Evolutionary conservation across 176 grass and related monocot genomes (phyloP).

Genomic region (Sorghum bicolor): DNA sequence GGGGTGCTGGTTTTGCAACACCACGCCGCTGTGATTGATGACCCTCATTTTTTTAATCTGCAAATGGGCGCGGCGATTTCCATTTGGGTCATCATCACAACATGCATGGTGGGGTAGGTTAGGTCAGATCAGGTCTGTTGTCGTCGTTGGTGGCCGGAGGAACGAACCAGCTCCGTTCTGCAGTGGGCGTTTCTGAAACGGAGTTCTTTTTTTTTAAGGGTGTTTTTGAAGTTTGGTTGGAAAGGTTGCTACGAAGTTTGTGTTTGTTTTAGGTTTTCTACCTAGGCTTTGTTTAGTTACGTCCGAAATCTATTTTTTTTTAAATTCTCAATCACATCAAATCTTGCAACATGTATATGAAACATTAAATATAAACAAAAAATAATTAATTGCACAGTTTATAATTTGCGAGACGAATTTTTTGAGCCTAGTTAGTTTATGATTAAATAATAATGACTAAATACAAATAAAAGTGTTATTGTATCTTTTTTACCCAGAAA

Average conservation of each 20-base stretch:
- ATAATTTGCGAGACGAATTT: too few species aligned
- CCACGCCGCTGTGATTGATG: background rate
- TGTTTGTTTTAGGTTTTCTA: background rate
- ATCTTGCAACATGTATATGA: too few species aligned
- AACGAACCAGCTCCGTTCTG: background rate
- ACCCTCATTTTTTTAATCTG: background rate
- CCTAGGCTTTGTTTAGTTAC: too few species aligned
- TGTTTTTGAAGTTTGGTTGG: background rate
- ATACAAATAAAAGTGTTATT: too few species aligned
- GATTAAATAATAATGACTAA: too few species aligned
- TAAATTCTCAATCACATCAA: too few species aligned
- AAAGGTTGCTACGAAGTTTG: background rate
- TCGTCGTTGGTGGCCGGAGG: background rate
- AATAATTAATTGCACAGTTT: too few species aligned
- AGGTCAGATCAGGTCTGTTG: too few species aligned
- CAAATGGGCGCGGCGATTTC: background rate
- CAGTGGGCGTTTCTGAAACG: background rate
- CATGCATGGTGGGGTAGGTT: background rate
- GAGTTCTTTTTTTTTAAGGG: background rate
- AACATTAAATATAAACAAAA: too few species aligned
- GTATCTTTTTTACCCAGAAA: too few species aligned
- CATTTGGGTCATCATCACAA: background rate
- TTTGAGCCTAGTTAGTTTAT: too few species aligned
- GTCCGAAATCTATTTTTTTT: too few species aligned
- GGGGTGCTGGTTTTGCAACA: slow-evolving; percentile 10